These are phyloP conservation scores for Pseudoperonospora humuli DNA, from an alignment of 352 stramenopile species.

Conservation along the genomic window DNA sequence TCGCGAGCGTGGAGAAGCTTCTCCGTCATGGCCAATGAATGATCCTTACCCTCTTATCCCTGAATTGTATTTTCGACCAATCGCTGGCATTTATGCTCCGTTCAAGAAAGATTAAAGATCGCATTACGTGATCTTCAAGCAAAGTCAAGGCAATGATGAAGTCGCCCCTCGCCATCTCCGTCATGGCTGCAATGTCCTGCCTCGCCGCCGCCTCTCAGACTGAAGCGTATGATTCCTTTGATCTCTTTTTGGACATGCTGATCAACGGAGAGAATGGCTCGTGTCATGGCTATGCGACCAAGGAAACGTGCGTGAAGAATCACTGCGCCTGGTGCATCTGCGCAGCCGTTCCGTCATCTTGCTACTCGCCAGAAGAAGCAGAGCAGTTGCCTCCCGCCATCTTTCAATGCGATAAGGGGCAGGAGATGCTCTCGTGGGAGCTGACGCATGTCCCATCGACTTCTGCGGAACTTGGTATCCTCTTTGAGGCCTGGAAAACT, in stretches of 20 bases:
- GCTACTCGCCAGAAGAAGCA: slow-evolving; percentile 64
- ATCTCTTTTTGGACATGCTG: not conserved
- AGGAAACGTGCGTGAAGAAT: slow-evolving; percentile 41
- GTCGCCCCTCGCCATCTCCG: not conserved
- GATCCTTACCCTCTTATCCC: no score
- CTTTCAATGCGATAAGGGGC: slow-evolving; percentile 58
- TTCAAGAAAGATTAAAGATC: no score
- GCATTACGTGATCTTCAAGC: no score
- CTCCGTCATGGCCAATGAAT: slow-evolving; percentile 1
- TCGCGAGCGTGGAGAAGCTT: slow-evolving; percentile 15
- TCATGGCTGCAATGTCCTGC: slow-evolving; percentile 1
- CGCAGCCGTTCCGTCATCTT: slow-evolving; percentile 71
- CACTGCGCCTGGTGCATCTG: slow-evolving; percentile 74
- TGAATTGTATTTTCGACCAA: no score
- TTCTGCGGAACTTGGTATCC: slow-evolving; percentile 15
- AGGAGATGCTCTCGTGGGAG: slow-evolving; percentile 21
- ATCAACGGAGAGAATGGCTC: slow-evolving; percentile 16
- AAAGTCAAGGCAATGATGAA: no score
- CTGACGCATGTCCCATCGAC: slow-evolving; percentile 28
- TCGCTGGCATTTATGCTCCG: no score
- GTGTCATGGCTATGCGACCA: slow-evolving; percentile 43
- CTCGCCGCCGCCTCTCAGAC: not conserved
- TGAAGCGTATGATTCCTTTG: not conserved
- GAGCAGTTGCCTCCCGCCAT: slow-evolving; percentile 55
- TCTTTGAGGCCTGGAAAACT: slow-evolving; percentile 51